Conservation (phyloP, 1,284 basidiomycete genomes). For the Ceratobasidium sp. region DNA sequence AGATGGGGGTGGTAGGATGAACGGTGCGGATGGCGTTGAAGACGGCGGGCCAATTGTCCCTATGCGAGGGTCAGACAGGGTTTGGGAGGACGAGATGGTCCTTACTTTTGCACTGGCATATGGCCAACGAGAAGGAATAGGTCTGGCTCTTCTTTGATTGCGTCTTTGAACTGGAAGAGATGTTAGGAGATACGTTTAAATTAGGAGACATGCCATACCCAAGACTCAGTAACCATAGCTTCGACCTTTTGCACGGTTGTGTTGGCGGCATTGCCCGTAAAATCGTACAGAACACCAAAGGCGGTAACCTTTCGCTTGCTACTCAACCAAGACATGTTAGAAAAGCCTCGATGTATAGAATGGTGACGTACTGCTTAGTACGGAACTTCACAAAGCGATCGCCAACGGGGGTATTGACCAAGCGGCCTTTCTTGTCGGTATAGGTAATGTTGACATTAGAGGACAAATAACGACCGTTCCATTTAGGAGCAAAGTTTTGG, state of each 20-base stretch:
- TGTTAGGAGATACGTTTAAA: background rate
- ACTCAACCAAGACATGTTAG: background rate
- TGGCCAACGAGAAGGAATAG: constrained; percentile 79
- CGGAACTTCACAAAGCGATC: constrained; percentile 77
- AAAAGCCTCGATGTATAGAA: background rate
- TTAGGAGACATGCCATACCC: constrained; percentile 45
- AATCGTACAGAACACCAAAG: constrained; percentile 83
- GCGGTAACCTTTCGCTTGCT: constrained; percentile 80
- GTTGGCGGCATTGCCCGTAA: constrained; percentile 70
- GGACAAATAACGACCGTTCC: constrained; percentile 80
- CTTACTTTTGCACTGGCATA: constrained; percentile 48
- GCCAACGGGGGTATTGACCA: constrained; percentile 69
- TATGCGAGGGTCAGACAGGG: background rate
- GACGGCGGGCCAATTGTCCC: constrained; percentile 63
- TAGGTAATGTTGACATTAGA: constrained; percentile 88
- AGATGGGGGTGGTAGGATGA: constrained; percentile 77
- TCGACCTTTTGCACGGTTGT: constrained; percentile 77
- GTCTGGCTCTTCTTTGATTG: constrained; percentile 82
- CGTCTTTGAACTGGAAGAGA: constrained; percentile 70
- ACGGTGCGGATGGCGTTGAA: constrained; percentile 77
- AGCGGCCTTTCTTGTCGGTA: constrained; percentile 60
- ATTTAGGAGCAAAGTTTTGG: constrained; percentile 76
- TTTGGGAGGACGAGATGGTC: background rate
- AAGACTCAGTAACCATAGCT: constrained; percentile 76
- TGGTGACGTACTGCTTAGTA: constrained; percentile 68